Base-by-base conservation (phyloP, 108 stramenopile genomes). In the Skeletonema tropicum region DNA sequence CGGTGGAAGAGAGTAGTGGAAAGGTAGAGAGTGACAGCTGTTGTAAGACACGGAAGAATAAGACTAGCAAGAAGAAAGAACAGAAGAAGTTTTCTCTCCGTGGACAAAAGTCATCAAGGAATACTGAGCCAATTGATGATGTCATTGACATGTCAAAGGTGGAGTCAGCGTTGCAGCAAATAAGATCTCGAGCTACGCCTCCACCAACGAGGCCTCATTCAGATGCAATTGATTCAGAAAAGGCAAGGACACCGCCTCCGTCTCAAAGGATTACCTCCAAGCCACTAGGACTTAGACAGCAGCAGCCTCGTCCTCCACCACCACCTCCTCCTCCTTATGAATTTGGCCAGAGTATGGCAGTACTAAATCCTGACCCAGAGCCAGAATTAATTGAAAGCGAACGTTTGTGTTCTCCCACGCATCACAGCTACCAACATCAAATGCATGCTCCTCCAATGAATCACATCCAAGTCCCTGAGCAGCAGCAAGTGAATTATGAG, bases 311-410 rank as follows among this genome's bases (percentile, higher is more conserved):
- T 17, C 48, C 48, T 49, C 48, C 48, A 5, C 48, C 48, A 49
- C 48, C 48, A 19, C 48, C 48, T 21, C 48, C 48, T n/a, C 45
- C 45, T n/a, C 48, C 48, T 0, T 49, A 49, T 49, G 5, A 49
- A 6, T 17, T 19, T 17, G 48, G 48, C 17, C 48, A 49, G 48
- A 49, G 48, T 49, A 49, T 49, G 48, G 48, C 48, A n/a, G 48
- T 49, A 49, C 48, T 49, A n/a, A 49, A 49, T 19, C 48, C 48
- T 49, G 48, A 49, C 3, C 48, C 48, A 49, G 48, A 49, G 48
- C 48, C 48, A 49, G 48, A 49, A 17, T 49, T 49, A 17, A 19
- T 19, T 13, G 48, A 49, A 49, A 49, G n/a, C 17, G 19, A 49
- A 1, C 48, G 4, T 49, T 0, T 49, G 17, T 3, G 17, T 49